phyloP scores from a whole-genome alignment of 169 alveolate genomes.

The Eimeria maxima region DNA sequence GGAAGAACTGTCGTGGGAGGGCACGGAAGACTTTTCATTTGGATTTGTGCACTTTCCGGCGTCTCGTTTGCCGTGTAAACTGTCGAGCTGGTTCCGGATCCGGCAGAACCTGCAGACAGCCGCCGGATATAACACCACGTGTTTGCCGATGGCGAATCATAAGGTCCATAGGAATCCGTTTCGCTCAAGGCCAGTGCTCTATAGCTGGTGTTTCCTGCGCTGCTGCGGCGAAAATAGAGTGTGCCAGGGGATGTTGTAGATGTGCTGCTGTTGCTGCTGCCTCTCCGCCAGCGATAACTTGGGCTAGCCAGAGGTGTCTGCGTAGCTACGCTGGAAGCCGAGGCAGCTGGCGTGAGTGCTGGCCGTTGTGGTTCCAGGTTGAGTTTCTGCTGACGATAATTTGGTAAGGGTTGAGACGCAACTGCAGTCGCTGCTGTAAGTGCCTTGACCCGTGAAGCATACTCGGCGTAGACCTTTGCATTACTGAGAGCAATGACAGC shows the following conservation, averaged over 20 bases:
- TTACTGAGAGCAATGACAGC: conserved; percentile 28
- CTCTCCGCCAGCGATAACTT: conserved; percentile 43
- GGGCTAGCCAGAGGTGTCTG: conserved; percentile 41
- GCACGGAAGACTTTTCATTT: not conserved
- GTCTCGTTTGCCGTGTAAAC: not conserved
- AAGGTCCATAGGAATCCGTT: not conserved
- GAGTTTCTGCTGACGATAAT: not conserved
- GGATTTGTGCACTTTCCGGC: not conserved
- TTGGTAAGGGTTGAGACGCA: conserved; percentile 2
- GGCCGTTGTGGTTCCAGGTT: not conserved
- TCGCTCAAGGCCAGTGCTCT: not conserved
- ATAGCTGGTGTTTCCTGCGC: conserved; percentile 12
- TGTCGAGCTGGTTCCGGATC: conserved; percentile 47
- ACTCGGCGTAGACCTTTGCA: conserved; percentile 38
- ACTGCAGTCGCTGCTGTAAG: conserved; percentile 57
- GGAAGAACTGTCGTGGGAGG: conserved; percentile 48
- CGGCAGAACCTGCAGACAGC: conserved; percentile 55
- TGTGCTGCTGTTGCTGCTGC: conserved; percentile 59
- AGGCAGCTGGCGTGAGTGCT: not conserved
- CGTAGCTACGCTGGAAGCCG: not conserved
- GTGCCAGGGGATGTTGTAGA: not conserved
- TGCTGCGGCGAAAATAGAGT: conserved; percentile 38
- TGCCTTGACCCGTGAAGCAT: conserved; percentile 54
- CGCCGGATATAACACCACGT: conserved; percentile 58
- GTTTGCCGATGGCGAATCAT: conserved; percentile 25